Percentiles rank a stretch among this genome's conserved stretches.
phyloP scores from a whole-genome alignment of 192 early-diverging fungal genomes.

The Gamsiella multidivaricata region DNA sequence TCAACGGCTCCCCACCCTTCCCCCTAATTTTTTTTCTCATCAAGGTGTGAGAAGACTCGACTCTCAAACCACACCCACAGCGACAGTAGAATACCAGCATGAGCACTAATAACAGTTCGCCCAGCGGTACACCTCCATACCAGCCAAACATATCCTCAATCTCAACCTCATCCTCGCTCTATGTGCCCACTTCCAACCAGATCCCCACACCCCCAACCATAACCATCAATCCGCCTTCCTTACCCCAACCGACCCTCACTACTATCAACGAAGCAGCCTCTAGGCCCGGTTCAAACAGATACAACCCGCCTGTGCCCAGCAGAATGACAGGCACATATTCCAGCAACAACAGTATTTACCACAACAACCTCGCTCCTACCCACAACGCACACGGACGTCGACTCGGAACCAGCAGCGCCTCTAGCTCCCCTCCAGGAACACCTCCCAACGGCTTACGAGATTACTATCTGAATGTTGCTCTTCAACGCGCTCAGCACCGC shows the following conservation, averaged over 20 bases:
- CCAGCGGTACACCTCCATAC: constrained; percentile 30
- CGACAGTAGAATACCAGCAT: constrained; percentile 11
- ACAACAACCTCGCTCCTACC: constrained; percentile 8
- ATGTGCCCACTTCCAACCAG: neutral
- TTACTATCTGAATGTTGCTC: constrained; percentile 42
- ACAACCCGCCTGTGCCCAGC: constrained; percentile 48
- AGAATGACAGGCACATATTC: constrained; percentile 46
- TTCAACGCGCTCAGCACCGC: constrained; percentile 19
- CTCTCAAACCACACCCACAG: neutral
- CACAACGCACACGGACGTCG: neutral
- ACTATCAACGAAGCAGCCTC: neutral
- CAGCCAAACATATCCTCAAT: constrained; percentile 4
- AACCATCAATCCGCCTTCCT: constrained; percentile 35
- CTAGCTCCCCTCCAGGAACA: constrained; percentile 42
- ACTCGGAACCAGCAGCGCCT: constrained; percentile 31
- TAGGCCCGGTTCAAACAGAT: constrained; percentile 3
- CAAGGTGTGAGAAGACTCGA: neutral
- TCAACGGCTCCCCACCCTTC: neutral
- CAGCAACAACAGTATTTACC: constrained; percentile 34
- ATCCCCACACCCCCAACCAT: constrained; percentile 10
- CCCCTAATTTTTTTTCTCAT: neutral
- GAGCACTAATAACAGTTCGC: constrained; percentile 26
- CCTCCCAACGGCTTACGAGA: constrained; percentile 48
- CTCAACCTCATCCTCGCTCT: constrained; percentile 11
- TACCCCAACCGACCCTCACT: constrained; percentile 11